Percentiles rank a stretch among this genome's conserved stretches.
These are phyloP conservation scores for Corinectria fuckeliana DNA, from an alignment of 2,329 filamentous ascomycete species.

Conservation along the genomic window DNA sequence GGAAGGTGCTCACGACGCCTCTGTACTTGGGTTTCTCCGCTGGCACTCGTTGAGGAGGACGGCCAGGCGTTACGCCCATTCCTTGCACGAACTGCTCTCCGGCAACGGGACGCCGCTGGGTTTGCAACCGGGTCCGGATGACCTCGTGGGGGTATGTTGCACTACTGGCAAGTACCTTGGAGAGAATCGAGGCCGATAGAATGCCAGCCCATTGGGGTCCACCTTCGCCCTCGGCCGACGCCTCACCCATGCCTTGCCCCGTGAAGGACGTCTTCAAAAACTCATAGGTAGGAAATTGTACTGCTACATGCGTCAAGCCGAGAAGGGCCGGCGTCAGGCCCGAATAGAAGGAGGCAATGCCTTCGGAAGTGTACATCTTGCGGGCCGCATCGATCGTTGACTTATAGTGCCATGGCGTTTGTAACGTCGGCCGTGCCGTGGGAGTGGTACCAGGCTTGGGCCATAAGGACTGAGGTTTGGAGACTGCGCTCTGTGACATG, in stretches of 20 bases:
- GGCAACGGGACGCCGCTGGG: constrained; percentile 77
- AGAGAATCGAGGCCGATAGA: constrained; percentile 85
- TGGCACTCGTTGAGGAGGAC: constrained; percentile 38
- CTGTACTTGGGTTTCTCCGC: constrained; percentile 64
- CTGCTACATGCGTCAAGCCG: constrained; percentile 91
- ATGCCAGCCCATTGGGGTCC: constrained; percentile 86
- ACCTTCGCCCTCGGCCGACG: constrained; percentile 47
- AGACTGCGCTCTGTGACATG: constrained; percentile 83
- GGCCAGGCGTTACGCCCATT: constrained; percentile 48
- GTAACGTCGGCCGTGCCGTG: constrained; percentile 60
- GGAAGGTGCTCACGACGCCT: constrained; percentile 81
- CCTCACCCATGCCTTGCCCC: constrained; percentile 83
- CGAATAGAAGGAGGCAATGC: constrained; percentile 90
- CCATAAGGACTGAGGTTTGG: constrained; percentile 49
- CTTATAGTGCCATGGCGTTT: constrained; percentile 87
- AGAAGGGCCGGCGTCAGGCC: constrained; percentile 91
- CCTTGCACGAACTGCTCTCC: constrained; percentile 60
- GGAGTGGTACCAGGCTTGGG: constrained; percentile 60
- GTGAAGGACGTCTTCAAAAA: constrained; percentile 91
- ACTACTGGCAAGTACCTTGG: constrained; percentile 92
- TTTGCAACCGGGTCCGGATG: constrained; percentile 90
- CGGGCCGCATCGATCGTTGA: constrained; percentile 89
- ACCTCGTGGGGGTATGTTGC: constrained; percentile 98
- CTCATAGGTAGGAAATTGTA: constrained; percentile 97
- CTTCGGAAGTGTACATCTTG: constrained; percentile 95